Evolutionary conservation across 2,329 filamentous ascomycete species (phyloP), one percentile per base, ranked within the genome.

Genomic region (Thermochaetoides dissita): DNA sequence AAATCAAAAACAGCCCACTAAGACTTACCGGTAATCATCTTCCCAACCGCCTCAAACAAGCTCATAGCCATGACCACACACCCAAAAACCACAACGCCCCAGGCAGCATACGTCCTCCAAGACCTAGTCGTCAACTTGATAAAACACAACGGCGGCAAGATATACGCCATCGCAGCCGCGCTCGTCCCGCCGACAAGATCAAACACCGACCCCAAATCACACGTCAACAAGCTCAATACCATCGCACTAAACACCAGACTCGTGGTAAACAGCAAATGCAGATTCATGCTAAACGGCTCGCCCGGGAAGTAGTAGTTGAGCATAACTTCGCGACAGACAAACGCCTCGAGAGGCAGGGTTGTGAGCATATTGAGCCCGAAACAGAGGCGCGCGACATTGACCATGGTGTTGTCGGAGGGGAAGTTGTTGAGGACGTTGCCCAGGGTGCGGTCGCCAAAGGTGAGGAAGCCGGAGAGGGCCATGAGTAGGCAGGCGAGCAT

Each of bases 371-470:
- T 98, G 51, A 98, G 74, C 2, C 91, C 91, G 58, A 98, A 96
- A 64, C 86, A 95, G 39, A 98, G 72, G 41, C 91, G 81, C 17
- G 91, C 91, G 45, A 98, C 72, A 62, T 95, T 96, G 57, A 96
- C 87, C 76, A 96, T 81, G 53, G 81, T 71, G 62, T 94, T 96
- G 63, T 93, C 79, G 12, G 79, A 70, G 2, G 88, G 84, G 57
- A 98, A 96, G 65, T 98, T 98, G 69, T 98, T 98, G 54, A 98
- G 78, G 40, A 98, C 86, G 60, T 98, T 98, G 57, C 91, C 91
- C 51, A 87, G 70, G 4, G 91, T 98, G 55, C 80, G 77, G 63
- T 89, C 84, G 48, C 91, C 89, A 57, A 98, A 98, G 11, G 83
- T 88, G 36, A 98, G 71, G 63, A 94, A 96, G 24, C 91, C 91